Evolutionary conservation across 495 filamentous ascomycete genomes (phyloP).

Genomic region (Letharia columbiana): DNA sequence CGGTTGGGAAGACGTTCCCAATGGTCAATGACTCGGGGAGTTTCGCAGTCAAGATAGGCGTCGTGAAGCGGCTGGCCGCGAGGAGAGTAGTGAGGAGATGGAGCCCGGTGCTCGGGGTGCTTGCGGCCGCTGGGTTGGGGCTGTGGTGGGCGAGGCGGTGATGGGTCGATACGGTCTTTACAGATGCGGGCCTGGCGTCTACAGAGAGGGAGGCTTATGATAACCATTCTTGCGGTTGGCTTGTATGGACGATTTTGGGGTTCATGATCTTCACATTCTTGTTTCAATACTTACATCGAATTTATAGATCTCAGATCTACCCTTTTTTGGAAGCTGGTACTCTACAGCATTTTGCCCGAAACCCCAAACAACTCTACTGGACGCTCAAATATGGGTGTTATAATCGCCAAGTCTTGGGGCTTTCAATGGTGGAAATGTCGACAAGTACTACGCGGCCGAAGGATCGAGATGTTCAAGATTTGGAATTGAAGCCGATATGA

Average conservation of each 20-base stretch:
- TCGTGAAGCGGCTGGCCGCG: neutral
- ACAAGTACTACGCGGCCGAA: too few species aligned
- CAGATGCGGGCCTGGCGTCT: neutral
- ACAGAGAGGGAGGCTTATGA: neutral
- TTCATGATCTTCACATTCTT: too few species aligned
- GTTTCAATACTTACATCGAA: too few species aligned
- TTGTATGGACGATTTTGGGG: too few species aligned
- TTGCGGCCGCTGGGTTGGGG: neutral
- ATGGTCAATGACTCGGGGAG: neutral
- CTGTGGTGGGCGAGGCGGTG: neutral
- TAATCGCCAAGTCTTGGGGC: too few species aligned
- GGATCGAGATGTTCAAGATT: too few species aligned
- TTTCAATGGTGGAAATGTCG: too few species aligned
- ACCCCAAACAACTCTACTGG: too few species aligned
- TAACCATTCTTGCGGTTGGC: neutral
- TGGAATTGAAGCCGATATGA: neutral
- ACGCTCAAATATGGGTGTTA: too few species aligned
- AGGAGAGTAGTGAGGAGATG: neutral
- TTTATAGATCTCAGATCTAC: too few species aligned
- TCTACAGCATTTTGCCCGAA: too few species aligned
- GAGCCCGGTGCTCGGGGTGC: neutral
- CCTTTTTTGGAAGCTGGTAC: too few species aligned
- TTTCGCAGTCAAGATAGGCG: neutral
- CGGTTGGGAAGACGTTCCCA: neutral
- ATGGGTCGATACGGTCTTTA: neutral